phyloP scores from a whole-genome alignment of 495 filamentous ascomycete genomes.

The Lentithecium fluviatile region DNA sequence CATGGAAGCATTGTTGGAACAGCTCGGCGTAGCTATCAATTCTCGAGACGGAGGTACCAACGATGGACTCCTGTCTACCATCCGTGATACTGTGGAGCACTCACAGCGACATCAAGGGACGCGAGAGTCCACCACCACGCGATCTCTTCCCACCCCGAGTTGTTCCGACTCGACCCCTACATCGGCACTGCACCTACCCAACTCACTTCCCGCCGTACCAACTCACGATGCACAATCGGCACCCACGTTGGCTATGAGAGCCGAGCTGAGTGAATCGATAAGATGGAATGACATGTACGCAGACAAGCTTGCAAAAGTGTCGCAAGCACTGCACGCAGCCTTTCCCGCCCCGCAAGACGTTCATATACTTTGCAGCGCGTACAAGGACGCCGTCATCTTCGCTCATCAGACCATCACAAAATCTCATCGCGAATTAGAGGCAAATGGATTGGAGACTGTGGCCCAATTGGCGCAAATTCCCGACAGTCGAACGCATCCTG shows the following conservation, averaged over 20 bases:
- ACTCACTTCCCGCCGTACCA: neutral
- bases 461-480: neutral
- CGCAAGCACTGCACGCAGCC: slow-evolving; percentile 4
- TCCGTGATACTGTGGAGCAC: too few species aligned
- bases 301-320: neutral
- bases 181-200: neutral
- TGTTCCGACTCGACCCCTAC: neutral
- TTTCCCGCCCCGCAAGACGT: slow-evolving; percentile 3
- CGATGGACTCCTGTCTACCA: neutral
- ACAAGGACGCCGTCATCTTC: neutral
- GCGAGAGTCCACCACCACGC: too few species aligned
- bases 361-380: neutral
- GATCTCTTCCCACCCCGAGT: neutral
- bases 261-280: neutral
- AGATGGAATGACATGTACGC: neutral
- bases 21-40: neutral
- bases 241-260: neutral
- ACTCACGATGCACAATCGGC: neutral
- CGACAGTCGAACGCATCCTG: slow-evolving; percentile 8
- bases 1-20: neutral
- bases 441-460: neutral
- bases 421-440: neutral
- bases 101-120: neutral
- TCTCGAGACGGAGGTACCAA: neutral
- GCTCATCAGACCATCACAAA: slow-evolving; percentile 1